Evolutionary conservation across 2,329 filamentous ascomycete genomes (phyloP).

Genomic region (Ophiostoma populinum): DNA sequence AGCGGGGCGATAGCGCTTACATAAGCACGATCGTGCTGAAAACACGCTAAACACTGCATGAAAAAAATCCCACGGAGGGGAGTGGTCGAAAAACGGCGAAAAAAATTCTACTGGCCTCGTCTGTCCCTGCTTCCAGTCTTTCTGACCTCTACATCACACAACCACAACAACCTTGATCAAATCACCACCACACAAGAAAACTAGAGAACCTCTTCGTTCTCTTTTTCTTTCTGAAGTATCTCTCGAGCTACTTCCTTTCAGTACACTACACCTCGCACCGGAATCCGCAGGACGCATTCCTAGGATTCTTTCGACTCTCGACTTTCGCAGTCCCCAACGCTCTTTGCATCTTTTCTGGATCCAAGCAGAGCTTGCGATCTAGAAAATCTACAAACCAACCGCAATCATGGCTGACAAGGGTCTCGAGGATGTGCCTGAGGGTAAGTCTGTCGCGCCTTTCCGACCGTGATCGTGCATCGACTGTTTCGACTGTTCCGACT

Average conservation of each 20-base stretch:
- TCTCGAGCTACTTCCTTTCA: no score
- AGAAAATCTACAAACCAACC: conserved; percentile 40
- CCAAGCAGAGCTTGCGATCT: conserved; percentile 66
- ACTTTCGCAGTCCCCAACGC: no score
- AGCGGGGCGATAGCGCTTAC: no score
- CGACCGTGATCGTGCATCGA: not conserved
- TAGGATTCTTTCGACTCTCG: conserved; percentile 14
- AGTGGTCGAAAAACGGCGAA: not conserved
- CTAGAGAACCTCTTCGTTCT: conserved; percentile 3
- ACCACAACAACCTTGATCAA: not conserved
- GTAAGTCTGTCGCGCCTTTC: conserved; percentile 37
- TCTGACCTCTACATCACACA: not conserved
- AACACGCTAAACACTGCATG: not conserved
- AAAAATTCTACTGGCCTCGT: conserved; percentile 1
- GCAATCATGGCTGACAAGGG: conserved; percentile 99
- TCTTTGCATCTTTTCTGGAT: conserved; percentile 53
- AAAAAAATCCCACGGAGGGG: not conserved
- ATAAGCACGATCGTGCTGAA: not conserved
- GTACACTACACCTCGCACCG: conserved; percentile 4
- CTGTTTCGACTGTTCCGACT: not conserved
- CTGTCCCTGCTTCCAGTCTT: not conserved
- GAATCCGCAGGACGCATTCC: conserved; percentile 15
- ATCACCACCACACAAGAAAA: conserved; percentile 1
- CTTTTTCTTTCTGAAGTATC: no score
- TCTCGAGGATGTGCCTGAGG: conserved; percentile 93